Conservation (phyloP, 768 basidiomycete species). For the Rhodotorula graminis region DNA sequence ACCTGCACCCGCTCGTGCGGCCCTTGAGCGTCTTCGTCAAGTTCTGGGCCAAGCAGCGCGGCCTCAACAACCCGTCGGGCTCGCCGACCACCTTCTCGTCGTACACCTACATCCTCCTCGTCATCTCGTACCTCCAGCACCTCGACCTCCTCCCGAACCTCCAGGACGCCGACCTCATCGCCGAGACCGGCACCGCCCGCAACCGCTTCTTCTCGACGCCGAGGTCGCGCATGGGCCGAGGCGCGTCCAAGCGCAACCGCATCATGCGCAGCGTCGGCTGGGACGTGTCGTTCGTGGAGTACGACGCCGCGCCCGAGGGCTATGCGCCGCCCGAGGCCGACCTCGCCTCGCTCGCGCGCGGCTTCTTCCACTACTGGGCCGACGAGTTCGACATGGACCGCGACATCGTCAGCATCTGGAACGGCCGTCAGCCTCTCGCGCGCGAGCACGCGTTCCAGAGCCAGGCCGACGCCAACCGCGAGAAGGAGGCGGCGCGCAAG, state of each 20-base stretch:
- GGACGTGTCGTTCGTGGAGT: conserved; percentile 37
- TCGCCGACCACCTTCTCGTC: conserved; percentile 55
- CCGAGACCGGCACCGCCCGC: background rate
- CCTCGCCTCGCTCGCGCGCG: conserved; percentile 29
- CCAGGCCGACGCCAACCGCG: background rate
- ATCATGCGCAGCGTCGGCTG: conserved; percentile 23
- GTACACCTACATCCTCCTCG: conserved; percentile 61
- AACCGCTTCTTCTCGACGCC: conserved; percentile 34
- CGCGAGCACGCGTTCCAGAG: conserved; percentile 1
- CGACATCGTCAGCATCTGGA: conserved; percentile 25
- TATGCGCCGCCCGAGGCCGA: background rate
- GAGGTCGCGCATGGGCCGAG: conserved; percentile 1
- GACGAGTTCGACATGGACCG: conserved; percentile 6
- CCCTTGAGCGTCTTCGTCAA: conserved; percentile 56
- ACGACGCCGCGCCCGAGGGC: conserved; percentile 2
- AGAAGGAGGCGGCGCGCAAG: background rate
- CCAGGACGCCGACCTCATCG: conserved; percentile 32
- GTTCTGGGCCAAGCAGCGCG: conserved; percentile 58
- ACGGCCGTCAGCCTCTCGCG: conserved; percentile 13
- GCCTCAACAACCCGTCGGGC: conserved; percentile 53
- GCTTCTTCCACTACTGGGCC: conserved; percentile 31
- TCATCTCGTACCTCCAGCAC: conserved; percentile 57
- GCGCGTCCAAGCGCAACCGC: background rate
- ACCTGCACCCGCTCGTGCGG: conserved; percentile 49
- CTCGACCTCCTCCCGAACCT: conserved; percentile 38